Evolutionary conservation across 2,329 filamentous ascomycete species (phyloP).

Genomic region (Amesomyces nigricolor): DNA sequence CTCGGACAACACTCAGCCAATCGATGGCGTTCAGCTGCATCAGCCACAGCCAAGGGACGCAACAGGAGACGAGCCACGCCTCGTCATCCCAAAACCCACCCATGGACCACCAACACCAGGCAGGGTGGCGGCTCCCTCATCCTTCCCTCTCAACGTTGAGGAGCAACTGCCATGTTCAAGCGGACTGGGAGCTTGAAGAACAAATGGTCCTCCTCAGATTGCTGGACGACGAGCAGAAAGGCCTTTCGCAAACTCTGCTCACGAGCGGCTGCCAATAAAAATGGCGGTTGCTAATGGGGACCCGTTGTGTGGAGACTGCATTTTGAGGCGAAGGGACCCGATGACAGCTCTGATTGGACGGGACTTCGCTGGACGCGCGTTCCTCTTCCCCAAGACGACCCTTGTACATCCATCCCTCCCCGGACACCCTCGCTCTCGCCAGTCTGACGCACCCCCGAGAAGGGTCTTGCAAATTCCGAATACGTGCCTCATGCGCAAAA

Average conservation of each 20-base stretch:
- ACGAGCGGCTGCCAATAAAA: not conserved
- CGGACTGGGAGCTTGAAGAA: too few species aligned
- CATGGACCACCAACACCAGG: not conserved
- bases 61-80: conserved; percentile 15
- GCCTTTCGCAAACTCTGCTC: too few species aligned
- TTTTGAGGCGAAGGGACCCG: conserved; percentile 24
- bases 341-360: conserved; percentile 18
- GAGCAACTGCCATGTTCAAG: too few species aligned
- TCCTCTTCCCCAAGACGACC: conserved; percentile 20
- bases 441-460: not conserved
- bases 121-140: not conserved
- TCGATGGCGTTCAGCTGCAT: conserved; percentile 5
- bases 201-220: too few species aligned
- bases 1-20: not conserved
- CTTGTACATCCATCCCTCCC: conserved; percentile 12
- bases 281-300: conserved; percentile 13
- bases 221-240: too few species aligned
- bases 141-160: too few species aligned
- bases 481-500: too few species aligned
- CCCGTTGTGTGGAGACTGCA: conserved; percentile 18
- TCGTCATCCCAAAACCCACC: conserved; percentile 19
- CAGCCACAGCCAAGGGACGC: conserved; percentile 9
- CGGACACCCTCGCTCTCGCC: conserved; percentile 1
- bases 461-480: not conserved
- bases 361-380: conserved; percentile 24